Percentiles rank a stretch among this genome's conserved stretches.
These are phyloP conservation scores for Auriscalpium microsporum DNA, from an alignment of 768 basidiomycete species.

Conservation along the genomic window DNA sequence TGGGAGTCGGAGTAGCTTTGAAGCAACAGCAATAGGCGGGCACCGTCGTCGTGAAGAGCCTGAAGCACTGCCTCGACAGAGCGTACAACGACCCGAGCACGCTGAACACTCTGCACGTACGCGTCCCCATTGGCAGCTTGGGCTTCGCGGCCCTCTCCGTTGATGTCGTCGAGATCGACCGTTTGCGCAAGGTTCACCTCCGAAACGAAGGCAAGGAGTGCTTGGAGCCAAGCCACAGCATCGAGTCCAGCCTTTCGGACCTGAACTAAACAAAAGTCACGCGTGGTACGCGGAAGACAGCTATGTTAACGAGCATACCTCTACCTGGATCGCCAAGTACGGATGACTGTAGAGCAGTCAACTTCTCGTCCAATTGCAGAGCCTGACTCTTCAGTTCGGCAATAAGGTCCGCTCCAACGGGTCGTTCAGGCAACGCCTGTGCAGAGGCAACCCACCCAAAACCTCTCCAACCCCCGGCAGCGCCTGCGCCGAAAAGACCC, in stretches of 20 bases:
- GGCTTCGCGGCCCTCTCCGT: conserved; percentile 52
- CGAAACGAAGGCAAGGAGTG: conserved; percentile 49
- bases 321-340: conserved; percentile 13
- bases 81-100: conserved; percentile 58
- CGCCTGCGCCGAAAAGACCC: conserved; percentile 74
- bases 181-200: conserved; percentile 74
- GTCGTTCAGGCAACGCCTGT: conserved; percentile 36
- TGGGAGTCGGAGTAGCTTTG: conserved; percentile 31
- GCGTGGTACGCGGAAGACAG: neutral
- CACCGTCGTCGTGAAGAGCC: conserved; percentile 64
- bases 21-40: conserved; percentile 47
- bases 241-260: conserved; percentile 36
- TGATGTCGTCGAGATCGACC: conserved; percentile 84
- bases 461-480: conserved; percentile 72
- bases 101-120: conserved; percentile 60
- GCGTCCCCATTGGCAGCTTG: conserved; percentile 34
- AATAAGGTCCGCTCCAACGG: conserved; percentile 38
- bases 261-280: conserved; percentile 12
- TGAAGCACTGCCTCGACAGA: conserved; percentile 65
- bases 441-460: conserved; percentile 69
- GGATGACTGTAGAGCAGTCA: conserved; percentile 25
- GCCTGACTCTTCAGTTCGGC: conserved; percentile 43
- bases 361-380: conserved; percentile 41
- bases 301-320: conserved; percentile 9
- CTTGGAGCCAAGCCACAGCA: conserved; percentile 46